A percentile compares a stretch with the other conserved stretches of the same genome.
phyloP scores from a whole-genome alignment of 257 asterid species.

The Linderniella brevidens region DNA sequence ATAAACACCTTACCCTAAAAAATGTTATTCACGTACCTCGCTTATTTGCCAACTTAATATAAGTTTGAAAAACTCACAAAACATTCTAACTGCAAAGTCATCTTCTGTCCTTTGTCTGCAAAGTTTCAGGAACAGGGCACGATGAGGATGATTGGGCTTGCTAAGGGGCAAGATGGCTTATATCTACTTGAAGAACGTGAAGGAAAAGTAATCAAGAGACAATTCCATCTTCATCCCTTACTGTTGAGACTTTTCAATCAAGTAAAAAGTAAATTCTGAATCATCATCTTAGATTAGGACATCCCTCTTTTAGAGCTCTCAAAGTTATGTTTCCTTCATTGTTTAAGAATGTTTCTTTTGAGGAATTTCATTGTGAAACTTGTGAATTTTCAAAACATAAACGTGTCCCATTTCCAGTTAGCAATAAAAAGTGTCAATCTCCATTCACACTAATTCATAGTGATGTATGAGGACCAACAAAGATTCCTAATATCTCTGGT shows the following conservation, averaged over 20 bases:
- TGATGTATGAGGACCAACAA: not conserved
- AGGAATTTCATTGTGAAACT: not conserved
- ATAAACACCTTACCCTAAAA: not conserved
- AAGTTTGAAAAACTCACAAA: not conserved
- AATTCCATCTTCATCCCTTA: not conserved
- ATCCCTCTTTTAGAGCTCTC: constrained; percentile 1
- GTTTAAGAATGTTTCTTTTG: not conserved
- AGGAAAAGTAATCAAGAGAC: not conserved
- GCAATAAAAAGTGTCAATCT: not conserved
- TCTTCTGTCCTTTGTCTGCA: not conserved
- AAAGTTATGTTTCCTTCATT: not conserved
- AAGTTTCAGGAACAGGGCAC: not conserved
- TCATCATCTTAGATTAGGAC: not conserved
- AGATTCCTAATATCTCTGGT: not conserved
- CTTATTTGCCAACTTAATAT: not conserved
- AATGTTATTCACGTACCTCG: not conserved
- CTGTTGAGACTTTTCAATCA: not conserved
- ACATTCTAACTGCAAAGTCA: not conserved
- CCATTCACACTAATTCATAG: not conserved
- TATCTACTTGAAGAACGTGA: not conserved
- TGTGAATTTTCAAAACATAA: constrained; percentile 1
- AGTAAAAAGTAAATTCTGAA: not conserved
- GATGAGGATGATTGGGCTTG: not conserved
- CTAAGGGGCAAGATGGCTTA: not conserved
- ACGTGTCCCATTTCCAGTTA: not conserved